Conservation (phyloP, 75 land plant genomes). For the Sequoia sempervirens region DNA sequence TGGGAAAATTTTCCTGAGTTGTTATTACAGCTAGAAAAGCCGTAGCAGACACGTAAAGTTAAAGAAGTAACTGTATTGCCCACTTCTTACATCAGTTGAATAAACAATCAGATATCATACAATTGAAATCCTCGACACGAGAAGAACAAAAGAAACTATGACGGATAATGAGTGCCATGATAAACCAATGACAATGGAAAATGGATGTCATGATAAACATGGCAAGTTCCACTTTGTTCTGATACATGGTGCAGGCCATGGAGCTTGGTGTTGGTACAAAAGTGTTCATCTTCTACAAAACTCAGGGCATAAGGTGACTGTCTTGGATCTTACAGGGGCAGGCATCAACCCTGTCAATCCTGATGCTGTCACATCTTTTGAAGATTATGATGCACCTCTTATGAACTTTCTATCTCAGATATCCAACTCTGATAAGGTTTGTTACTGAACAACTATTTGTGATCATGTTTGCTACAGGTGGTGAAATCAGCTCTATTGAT, state of each 20-base stretch:
- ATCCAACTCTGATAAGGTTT: slow-evolving; percentile 35
- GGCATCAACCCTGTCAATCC: slow-evolving; percentile 55
- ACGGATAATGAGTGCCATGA: neutral
- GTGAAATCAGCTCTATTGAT: neutral
- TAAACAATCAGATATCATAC: neutral
- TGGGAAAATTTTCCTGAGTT: no score
- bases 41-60: neutral
- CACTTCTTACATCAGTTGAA: neutral
- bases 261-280: slow-evolving; percentile 82
- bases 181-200: neutral
- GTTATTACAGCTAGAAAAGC: neutral
- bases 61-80: no score
- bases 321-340: slow-evolving; percentile 49
- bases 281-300: slow-evolving; percentile 42
- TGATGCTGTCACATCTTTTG: slow-evolving; percentile 34
- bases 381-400: slow-evolving; percentile 62
- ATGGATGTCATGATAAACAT: neutral
- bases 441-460: slow-evolving; percentile 1
- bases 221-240: slow-evolving; percentile 46
- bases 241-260: slow-evolving; percentile 65
- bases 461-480: neutral
- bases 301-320: slow-evolving; percentile 54
- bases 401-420: slow-evolving; percentile 40
- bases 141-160: neutral
- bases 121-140: neutral